A percentile compares a stretch with the other conserved stretches of the same genome.
Evolutionary conservation across 306 rosid genomes (phyloP).

Genomic region (Trifolium subterraneum): DNA sequence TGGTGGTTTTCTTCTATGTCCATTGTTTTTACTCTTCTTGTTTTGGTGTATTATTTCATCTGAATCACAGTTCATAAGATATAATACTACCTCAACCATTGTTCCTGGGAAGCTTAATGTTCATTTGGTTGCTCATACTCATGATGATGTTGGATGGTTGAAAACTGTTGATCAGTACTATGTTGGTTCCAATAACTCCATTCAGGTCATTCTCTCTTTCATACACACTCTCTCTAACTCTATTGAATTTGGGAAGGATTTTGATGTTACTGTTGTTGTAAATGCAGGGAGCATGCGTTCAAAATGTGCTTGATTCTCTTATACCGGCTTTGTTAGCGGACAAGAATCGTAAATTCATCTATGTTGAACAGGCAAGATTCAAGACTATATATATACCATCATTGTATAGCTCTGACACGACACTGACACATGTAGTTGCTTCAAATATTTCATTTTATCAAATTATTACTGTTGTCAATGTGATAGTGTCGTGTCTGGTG

Average conservation of each 20-base stretch:
- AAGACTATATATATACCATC: background rate
- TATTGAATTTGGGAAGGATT: background rate
- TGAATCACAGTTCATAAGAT: conserved; percentile 57
- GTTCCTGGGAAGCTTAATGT: conserved; percentile 75
- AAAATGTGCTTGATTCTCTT: conserved; percentile 76
- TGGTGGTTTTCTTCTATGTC: background rate
- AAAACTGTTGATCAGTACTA: conserved; percentile 88
- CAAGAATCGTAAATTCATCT: conserved; percentile 81
- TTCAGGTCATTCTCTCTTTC: conserved; percentile 56
- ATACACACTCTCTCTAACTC: background rate
- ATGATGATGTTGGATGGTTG: conserved; percentile 92
- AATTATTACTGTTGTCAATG: no score
- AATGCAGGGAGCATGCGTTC: conserved; percentile 79
- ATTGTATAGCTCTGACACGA: background rate
- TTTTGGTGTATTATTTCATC: conserved; percentile 30
- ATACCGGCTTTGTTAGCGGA: conserved; percentile 70
- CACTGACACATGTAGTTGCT: no score
- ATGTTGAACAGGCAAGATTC: conserved; percentile 72
- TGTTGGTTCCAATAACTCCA: conserved; percentile 79
- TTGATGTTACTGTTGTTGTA: background rate
- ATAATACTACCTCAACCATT: conserved; percentile 62
- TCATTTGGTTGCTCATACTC: conserved; percentile 78
- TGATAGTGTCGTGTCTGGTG: background rate
- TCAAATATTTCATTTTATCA: no score
- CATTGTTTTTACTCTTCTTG: conserved; percentile 35